Conservation (phyloP, 805 yeast genomes). For the Cyberlindnera lachancei region DNA sequence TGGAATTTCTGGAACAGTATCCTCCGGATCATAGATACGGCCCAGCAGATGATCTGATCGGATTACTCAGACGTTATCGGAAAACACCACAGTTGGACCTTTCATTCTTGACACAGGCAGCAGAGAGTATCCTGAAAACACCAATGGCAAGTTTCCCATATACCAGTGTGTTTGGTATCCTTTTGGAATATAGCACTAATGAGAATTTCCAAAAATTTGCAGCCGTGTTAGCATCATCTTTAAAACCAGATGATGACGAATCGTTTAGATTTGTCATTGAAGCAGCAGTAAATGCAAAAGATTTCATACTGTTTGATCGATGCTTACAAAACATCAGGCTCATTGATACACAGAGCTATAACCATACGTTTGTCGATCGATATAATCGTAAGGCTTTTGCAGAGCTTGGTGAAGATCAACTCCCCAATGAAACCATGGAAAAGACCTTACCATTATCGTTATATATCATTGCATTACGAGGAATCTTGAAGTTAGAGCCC, state of each 20-base stretch:
- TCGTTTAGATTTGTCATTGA: constrained; percentile 1
- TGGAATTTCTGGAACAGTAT: no score
- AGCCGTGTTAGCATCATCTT: not conserved
- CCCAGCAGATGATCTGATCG: no score
- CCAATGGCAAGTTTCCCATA: constrained; percentile 3
- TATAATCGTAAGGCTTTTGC: constrained; percentile 4
- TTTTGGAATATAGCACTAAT: constrained; percentile 3
- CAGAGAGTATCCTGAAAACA: constrained; percentile 4
- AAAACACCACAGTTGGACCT: no score
- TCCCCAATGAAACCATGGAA: no score
- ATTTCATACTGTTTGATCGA: constrained; percentile 4
- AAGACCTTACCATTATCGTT: constrained; percentile 3
- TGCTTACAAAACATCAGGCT: constrained; percentile 5
- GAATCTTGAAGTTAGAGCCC: constrained; percentile 4
- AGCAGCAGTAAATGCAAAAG: constrained; percentile 5
- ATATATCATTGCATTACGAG: constrained; percentile 4
- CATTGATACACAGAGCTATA: constrained; percentile 2
- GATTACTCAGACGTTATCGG: no score
- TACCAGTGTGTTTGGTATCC: not conserved
- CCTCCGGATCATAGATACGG: no score
- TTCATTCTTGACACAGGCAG: constrained; percentile 4
- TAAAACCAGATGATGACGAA: constrained; percentile 1
- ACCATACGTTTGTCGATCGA: constrained; percentile 3
- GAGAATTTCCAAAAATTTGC: constrained; percentile 7
- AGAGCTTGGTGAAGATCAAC: not conserved